Evolutionary conservation across 305 asterid species (phyloP).

Genomic region (Vinca major): DNA sequence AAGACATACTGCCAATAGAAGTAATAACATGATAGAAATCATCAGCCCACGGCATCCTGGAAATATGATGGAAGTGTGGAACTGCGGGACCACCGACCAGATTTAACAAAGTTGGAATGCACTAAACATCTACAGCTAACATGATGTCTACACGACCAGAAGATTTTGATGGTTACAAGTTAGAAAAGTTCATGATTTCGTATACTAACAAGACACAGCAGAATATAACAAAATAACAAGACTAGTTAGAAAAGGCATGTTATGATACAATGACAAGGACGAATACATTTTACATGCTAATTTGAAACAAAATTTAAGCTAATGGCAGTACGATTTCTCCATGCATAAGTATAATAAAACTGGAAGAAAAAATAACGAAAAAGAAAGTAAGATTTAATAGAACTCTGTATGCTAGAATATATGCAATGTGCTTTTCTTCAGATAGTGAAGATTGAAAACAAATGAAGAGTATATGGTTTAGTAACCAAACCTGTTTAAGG

Average conservation of each 20-base stretch:
- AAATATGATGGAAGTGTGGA: slow-evolving; percentile 1
- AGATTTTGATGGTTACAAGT: not conserved
- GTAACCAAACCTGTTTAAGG: slow-evolving; percentile 69
- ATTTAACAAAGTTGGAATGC: not conserved
- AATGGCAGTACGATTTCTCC: not conserved
- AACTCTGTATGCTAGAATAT: too few relatives aligned
- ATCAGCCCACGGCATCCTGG: not conserved
- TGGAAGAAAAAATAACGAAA: too few relatives aligned
- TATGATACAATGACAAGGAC: too few relatives aligned
- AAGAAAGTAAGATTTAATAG: not conserved
- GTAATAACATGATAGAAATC: not conserved
- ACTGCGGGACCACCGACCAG: not conserved
- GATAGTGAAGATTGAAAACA: not conserved
- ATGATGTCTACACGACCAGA: not conserved
- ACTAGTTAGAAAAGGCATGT: too few relatives aligned
- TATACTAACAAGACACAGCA: too few relatives aligned
- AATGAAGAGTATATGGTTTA: not conserved
- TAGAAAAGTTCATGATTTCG: not conserved
- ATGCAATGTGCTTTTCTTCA: too few relatives aligned
- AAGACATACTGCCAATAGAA: not conserved
- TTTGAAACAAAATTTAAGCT: not conserved
- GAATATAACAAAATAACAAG: too few relatives aligned
- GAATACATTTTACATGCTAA: too few relatives aligned
- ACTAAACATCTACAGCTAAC: not conserved
- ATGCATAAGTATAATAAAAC: too few relatives aligned